phyloP scores from a whole-genome alignment of 805 yeast genomes.

The Suhomyces sp. region DNA sequence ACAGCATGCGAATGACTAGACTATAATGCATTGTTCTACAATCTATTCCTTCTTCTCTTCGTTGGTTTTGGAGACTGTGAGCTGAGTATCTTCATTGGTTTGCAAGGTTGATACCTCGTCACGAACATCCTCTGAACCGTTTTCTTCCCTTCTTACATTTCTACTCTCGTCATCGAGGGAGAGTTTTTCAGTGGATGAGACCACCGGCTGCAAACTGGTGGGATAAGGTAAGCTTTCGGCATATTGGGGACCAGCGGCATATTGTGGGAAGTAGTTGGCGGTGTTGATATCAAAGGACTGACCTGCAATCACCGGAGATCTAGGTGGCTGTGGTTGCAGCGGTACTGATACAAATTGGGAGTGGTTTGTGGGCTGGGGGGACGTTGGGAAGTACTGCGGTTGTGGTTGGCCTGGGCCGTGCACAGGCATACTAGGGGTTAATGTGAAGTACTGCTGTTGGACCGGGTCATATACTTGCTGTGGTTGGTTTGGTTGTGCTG shows the following conservation, averaged over 20 bases:
- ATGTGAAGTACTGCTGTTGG: constrained; percentile 41
- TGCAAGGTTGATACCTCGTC: constrained; percentile 15
- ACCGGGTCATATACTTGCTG: constrained; percentile 45
- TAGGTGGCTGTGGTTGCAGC: constrained; percentile 5
- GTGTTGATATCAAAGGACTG: constrained; percentile 14
- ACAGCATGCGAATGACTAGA: too few relatives aligned
- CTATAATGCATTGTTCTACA: background rate
- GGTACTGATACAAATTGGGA: constrained; percentile 9
- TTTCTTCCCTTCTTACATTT: background rate
- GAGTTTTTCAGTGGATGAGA: constrained; percentile 1
- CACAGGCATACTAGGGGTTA: constrained; percentile 33
- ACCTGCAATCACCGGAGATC: background rate
- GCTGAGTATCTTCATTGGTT: constrained; percentile 3
- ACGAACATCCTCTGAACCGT: background rate
- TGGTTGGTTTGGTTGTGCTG: constrained; percentile 21
- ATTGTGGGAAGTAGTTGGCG: constrained; percentile 17
- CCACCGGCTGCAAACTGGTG: constrained; percentile 10
- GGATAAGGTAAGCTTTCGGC: constrained; percentile 17
- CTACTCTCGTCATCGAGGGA: background rate
- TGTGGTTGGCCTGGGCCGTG: constrained; percentile 21
- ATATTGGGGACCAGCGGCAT: constrained; percentile 12
- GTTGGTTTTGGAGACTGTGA: background rate
- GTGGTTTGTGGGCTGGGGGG: constrained; percentile 24
- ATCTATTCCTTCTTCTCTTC: background rate
- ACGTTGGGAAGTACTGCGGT: constrained; percentile 37